Conservation (phyloP, 805 yeast species). For the Metschnikowia bowlesiae region DNA sequence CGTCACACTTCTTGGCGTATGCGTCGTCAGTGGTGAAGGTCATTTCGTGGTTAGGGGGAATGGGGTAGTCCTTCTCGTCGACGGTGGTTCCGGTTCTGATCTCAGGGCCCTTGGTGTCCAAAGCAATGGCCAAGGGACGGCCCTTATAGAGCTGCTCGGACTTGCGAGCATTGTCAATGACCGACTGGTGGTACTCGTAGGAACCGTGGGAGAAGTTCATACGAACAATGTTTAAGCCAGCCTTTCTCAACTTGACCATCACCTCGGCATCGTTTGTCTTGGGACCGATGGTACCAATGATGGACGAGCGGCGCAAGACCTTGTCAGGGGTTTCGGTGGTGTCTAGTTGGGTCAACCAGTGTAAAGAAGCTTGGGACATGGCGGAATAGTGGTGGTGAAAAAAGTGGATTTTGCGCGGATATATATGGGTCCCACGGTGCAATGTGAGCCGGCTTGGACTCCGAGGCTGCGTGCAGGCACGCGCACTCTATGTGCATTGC, state of each 20-base stretch:
- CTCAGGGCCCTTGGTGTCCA: slow-evolving; percentile 99
- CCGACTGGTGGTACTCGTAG: slow-evolving; percentile 95
- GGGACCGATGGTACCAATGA: slow-evolving; percentile 99
- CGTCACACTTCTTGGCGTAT: slow-evolving; percentile 69
- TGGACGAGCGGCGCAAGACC: slow-evolving; percentile 87
- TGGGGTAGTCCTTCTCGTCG: slow-evolving; percentile 76
- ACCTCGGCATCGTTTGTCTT: slow-evolving; percentile 88
- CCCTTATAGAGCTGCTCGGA: slow-evolving; percentile 88
- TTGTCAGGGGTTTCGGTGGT: slow-evolving; percentile 69
- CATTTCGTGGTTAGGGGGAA: slow-evolving; percentile 84
- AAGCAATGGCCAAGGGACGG: slow-evolving; percentile 96
- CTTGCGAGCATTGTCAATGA: slow-evolving; percentile 92
- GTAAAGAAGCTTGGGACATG: slow-evolving; percentile 49
- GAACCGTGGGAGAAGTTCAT: slow-evolving; percentile 99
- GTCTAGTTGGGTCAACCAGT: slow-evolving; percentile 82
- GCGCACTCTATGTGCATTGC: neutral
- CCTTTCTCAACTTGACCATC: slow-evolving; percentile 84
- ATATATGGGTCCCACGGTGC: slow-evolving; percentile 20
- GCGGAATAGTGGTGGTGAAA: slow-evolving; percentile 4
- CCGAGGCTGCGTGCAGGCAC: slow-evolving; percentile 12
- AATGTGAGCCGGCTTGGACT: slow-evolving; percentile 25
- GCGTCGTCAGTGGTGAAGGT: slow-evolving; percentile 85
- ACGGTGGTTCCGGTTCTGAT: slow-evolving; percentile 96
- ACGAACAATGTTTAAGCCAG: slow-evolving; percentile 96
- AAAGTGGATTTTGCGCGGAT: slow-evolving; percentile 8